Conservation (phyloP, 148 eudicot species). For the Amaranthus palmeri region DNA sequence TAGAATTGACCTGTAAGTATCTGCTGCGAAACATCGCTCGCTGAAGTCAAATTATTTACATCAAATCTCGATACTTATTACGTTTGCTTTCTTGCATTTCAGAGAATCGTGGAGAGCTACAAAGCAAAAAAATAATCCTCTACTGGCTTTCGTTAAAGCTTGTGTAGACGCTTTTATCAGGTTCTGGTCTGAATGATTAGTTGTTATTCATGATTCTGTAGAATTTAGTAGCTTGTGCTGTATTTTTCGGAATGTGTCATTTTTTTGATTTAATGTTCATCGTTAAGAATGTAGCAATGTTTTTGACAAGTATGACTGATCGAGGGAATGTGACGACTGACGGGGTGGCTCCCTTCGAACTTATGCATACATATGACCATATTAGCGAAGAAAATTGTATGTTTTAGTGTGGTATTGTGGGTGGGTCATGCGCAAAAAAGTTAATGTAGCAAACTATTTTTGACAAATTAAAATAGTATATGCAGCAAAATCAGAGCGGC, state of each 20-base stretch:
- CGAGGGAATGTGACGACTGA: no score
- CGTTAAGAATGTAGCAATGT: background rate
- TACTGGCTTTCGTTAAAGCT: slow-evolving; percentile 45
- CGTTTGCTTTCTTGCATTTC: slow-evolving; percentile 12
- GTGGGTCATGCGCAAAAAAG: no score
- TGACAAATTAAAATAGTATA: no score
- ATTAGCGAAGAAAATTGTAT: no score
- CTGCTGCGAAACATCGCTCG: background rate
- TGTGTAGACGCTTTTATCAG: slow-evolving; percentile 48
- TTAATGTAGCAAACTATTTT: no score
- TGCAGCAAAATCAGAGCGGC: no score
- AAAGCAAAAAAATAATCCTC: slow-evolving; percentile 41
- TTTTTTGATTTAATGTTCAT: background rate
- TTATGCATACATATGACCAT: no score
- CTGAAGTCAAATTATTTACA: background rate
- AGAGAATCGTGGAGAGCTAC: slow-evolving; percentile 59
- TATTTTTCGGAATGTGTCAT: background rate
- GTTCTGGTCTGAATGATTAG: slow-evolving; percentile 48
- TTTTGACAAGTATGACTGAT: background rate
- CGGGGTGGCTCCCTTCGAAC: no score
- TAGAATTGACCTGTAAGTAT: slow-evolving; percentile 69
- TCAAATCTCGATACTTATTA: background rate
- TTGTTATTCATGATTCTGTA: background rate
- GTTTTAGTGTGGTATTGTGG: no score
- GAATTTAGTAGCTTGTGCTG: background rate